Evolutionary conservation across 257 asterid species (phyloP).

Genomic region (Primulina eburnea): DNA sequence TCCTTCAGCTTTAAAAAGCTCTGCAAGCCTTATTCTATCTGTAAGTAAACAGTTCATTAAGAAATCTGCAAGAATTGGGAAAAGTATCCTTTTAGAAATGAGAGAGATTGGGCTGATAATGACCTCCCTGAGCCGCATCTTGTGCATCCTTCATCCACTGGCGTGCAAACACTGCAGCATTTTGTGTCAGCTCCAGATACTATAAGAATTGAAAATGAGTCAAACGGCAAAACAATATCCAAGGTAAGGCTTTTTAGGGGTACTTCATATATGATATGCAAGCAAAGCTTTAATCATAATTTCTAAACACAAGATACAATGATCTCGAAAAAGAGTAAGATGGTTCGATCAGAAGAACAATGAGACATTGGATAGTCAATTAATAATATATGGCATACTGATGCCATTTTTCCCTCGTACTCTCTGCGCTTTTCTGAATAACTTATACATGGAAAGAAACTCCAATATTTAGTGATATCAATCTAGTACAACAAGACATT

Average conservation of each 20-base stretch:
- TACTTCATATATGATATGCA: neutral
- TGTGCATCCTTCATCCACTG: conserved; percentile 80
- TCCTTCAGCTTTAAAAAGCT: conserved; percentile 82
- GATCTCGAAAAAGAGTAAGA: neutral
- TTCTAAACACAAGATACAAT: conserved; percentile 3
- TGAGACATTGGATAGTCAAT: neutral
- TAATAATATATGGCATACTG: no score
- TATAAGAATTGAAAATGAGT: conserved; percentile 18
- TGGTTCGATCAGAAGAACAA: neutral
- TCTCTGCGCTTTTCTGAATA: neutral
- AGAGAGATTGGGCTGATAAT: conserved; percentile 2
- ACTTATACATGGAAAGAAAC: neutral
- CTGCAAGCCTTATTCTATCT: conserved; percentile 81
- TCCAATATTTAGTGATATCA: neutral
- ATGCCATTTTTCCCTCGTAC: neutral
- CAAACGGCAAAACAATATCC: neutral
- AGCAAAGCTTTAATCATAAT: neutral
- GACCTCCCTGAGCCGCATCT: conserved; percentile 78
- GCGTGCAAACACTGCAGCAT: conserved; percentile 63
- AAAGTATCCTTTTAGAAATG: neutral
- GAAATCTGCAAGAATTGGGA: conserved; percentile 20
- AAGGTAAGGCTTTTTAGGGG: neutral
- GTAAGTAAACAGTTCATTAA: conserved; percentile 17
- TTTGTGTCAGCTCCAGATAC: conserved; percentile 68
- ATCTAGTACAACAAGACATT: neutral